Evolutionary conservation across 495 filamentous ascomycete genomes (phyloP).

Genomic region (Aspergillus taichungensis): DNA sequence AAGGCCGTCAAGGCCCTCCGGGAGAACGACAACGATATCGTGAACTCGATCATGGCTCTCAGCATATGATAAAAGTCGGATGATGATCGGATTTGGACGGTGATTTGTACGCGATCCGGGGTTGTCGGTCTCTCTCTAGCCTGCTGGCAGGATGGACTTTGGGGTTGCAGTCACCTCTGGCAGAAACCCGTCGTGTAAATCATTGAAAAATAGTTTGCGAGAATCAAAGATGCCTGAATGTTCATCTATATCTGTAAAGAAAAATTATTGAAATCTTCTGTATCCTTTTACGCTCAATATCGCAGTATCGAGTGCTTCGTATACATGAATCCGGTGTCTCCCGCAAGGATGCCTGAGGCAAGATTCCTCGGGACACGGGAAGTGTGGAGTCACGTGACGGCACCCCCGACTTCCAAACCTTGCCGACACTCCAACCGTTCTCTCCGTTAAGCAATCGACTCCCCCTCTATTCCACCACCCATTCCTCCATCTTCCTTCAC

Average conservation of each 20-base stretch:
- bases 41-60: constrained; percentile 99
- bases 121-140: constrained; percentile 11
- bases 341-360: background rate
- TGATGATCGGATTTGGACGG: background rate
- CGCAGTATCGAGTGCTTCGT: too few relatives aligned
- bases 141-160: constrained; percentile 24
- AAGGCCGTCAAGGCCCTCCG: constrained; percentile 98
- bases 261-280: too few relatives aligned
- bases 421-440: constrained; percentile 35
- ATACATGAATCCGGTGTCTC: too few relatives aligned
- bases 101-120: constrained; percentile 14
- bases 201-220: constrained; percentile 15
- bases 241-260: too few relatives aligned
- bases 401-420: constrained; percentile 34
- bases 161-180: constrained; percentile 19
- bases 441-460: constrained; percentile 29
- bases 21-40: constrained; percentile 99
- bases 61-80: constrained; percentile 89
- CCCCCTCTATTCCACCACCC: constrained; percentile 32
- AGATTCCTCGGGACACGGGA: constrained; percentile 28
- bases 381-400: constrained; percentile 33
- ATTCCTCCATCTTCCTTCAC: constrained; percentile 42
- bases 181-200: constrained; percentile 32
- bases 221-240: too few relatives aligned
- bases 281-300: too few relatives aligned